phyloP scores from a whole-genome alignment of 495 filamentous ascomycete genomes.

The Tirmania nivea region DNA sequence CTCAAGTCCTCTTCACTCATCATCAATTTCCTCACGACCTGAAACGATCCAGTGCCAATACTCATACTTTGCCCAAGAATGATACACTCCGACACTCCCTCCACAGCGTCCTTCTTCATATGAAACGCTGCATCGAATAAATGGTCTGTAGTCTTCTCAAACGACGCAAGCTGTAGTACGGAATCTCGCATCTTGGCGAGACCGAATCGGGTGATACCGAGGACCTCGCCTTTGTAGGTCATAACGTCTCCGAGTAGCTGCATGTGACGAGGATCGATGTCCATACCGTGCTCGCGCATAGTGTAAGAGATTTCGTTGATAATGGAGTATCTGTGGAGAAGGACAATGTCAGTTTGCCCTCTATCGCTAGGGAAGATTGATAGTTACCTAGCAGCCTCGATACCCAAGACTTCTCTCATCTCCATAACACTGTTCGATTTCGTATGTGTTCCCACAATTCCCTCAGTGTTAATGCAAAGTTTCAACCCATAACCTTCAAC shows the following conservation, averaged over 20 bases:
- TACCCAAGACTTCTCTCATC: conserved; percentile 75
- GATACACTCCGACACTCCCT: conserved; percentile 93
- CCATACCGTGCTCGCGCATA: conserved; percentile 36
- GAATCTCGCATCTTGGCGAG: conserved; percentile 91
- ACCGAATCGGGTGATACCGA: conserved; percentile 95
- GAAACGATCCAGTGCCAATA: conserved; percentile 78
- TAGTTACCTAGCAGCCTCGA: conserved; percentile 52
- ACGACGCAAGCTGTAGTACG: conserved; percentile 83
- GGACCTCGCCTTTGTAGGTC: conserved; percentile 94
- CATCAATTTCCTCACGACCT: conserved; percentile 56
- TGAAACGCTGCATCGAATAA: conserved; percentile 82
- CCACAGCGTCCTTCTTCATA: conserved; percentile 71
- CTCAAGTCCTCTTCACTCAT: conserved; percentile 41
- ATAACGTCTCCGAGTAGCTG: conserved; percentile 95
- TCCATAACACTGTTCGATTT: conserved; percentile 81
- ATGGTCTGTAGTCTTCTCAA: conserved; percentile 97
- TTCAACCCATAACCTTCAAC: conserved; percentile 88
- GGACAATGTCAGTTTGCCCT: background rate
- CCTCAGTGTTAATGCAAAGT: conserved; percentile 76
- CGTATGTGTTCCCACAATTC: conserved; percentile 52
- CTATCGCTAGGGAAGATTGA: background rate
- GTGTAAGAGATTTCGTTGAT: conserved; percentile 19
- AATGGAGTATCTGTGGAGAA: conserved; percentile 11
- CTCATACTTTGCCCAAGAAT: conserved; percentile 92
- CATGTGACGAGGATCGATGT: conserved; percentile 96